These are phyloP conservation scores for Bolboschoenoplectus hybrid DNA, from an alignment of 202 grass and related monocot species.

Conservation along the genomic window DNA sequence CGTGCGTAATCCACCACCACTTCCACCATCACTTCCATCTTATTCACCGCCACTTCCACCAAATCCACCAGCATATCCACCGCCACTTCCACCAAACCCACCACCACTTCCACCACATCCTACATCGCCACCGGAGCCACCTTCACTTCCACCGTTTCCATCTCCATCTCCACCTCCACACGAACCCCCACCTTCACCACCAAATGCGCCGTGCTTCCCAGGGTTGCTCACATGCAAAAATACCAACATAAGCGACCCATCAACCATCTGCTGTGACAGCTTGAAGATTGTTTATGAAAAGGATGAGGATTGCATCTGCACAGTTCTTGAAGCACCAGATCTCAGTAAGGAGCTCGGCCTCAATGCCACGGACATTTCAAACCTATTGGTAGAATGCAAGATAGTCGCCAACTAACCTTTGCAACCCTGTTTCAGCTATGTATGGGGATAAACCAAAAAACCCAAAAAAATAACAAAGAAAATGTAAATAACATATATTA, in stretches of 20 bases:
- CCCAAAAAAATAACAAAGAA: not conserved
- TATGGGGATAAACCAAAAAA: not conserved
- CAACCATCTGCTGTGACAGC: not conserved
- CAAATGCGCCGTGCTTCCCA: not conserved
- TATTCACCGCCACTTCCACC: slow-evolving; percentile 32
- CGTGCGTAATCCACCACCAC: not conserved
- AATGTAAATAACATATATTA: too few species aligned
- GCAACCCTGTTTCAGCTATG: not conserved
- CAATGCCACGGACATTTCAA: not conserved
- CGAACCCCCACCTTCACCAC: not conserved
- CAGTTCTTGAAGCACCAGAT: not conserved
- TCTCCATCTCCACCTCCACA: not conserved
- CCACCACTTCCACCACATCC: slow-evolving; percentile 16
- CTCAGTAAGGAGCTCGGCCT: not conserved
- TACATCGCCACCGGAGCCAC: slow-evolving; percentile 28
- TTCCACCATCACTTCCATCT: not conserved
- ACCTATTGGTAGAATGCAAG: not conserved
- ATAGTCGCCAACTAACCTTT: not conserved
- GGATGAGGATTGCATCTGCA: not conserved
- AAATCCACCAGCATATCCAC: slow-evolving; percentile 36
- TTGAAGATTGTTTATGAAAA: not conserved
- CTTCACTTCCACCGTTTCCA: slow-evolving; percentile 34
- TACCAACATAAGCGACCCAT: not conserved
- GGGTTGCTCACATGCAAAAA: not conserved
- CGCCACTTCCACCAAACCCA: slow-evolving; percentile 18